Base-by-base conservation (phyloP, 352 stramenopile species). In the Globisporangium rhizosaccharum region DNA sequence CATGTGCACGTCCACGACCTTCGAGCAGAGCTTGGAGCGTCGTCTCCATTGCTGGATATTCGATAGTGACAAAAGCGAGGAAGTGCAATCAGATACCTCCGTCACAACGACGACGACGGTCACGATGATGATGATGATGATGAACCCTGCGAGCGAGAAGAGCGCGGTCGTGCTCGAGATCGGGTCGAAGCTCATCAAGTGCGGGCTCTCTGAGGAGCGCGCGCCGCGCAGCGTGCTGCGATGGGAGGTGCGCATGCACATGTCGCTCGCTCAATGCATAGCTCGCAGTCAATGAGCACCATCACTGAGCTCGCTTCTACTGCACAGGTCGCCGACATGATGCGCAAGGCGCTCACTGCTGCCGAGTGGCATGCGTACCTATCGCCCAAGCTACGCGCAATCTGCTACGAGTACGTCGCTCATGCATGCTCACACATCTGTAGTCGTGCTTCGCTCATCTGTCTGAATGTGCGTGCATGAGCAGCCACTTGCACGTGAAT, bases 121-220 rank as follows among this genome's bases (percentile, higher is more conserved):
- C 30, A 9, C 23, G 18, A n/a, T 26, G 46, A 48, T 6, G n/a
- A 66, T 63, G 65, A 63, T 15, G 46, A 48, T 6, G n/a, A 68
- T 66, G 65, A 66, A 53, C 52, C 48, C 44, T n/a, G 52, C 54
- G 45, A 67, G 56, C 53, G 75, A 85, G 57, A 85, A 82, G 71
- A 78, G 61, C 50, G 71, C 80, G 72, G 76, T 95, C 51, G 83
- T 95, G 65, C 63, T 95, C 54, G 85, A 95, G 62, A 56, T 95
- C 33, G 85, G 85, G 45, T 62, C 66, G 18, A 80, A 79, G 46
- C 92, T 79, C 68, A 61, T 86, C 45, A 81, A 85, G 58, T 82
- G 72, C 56, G 85, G 85, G 17, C 59, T 95, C 48, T 87, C 85
- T 10, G 82, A 83, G 48, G 85, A 95, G 70, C 77, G 82, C 23